Conservation (phyloP, 1,284 basidiomycete species). For the Heterobasidion occidentale region DNA sequence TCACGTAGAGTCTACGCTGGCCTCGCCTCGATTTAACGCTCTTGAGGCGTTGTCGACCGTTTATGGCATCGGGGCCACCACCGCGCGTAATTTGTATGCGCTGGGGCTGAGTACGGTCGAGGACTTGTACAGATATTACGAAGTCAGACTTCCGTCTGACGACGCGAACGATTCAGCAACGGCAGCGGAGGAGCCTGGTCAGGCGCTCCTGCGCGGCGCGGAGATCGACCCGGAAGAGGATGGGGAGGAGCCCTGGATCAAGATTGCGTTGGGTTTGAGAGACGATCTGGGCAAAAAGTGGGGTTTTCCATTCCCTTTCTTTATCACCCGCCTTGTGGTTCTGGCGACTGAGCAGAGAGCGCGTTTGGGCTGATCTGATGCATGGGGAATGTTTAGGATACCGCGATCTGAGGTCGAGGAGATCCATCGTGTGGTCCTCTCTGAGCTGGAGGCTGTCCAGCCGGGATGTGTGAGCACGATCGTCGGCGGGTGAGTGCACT, state of each 20-base stretch:
- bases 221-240: neutral
- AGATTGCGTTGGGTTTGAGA: conserved; percentile 42
- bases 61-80: conserved; percentile 67
- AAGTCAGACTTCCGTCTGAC: conserved; percentile 28
- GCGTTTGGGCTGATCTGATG: neutral
- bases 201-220: neutral
- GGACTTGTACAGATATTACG: conserved; percentile 60
- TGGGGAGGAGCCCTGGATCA: conserved; percentile 27
- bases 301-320: too few relatives aligned
- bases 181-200: neutral
- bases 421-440: conserved; percentile 49
- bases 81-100: conserved; percentile 54
- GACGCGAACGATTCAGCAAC: neutral
- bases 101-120: conserved; percentile 51
- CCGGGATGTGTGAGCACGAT: conserved; percentile 58
- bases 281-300: conserved; percentile 39
- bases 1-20: conserved; percentile 34
- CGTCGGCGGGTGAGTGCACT: conserved; percentile 54
- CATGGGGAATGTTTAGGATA: conserved; percentile 32
- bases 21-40: conserved; percentile 44
- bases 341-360: neutral
- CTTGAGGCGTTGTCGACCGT: conserved; percentile 54
- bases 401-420: conserved; percentile 61
- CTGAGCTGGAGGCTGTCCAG: conserved; percentile 46
- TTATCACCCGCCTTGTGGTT: too few relatives aligned